Percentiles rank a stretch among this genome's conserved stretches.
Evolutionary conservation across 192 early-diverging fungal genomes (phyloP).

Genomic region (Rhizophagus clarus): DNA sequence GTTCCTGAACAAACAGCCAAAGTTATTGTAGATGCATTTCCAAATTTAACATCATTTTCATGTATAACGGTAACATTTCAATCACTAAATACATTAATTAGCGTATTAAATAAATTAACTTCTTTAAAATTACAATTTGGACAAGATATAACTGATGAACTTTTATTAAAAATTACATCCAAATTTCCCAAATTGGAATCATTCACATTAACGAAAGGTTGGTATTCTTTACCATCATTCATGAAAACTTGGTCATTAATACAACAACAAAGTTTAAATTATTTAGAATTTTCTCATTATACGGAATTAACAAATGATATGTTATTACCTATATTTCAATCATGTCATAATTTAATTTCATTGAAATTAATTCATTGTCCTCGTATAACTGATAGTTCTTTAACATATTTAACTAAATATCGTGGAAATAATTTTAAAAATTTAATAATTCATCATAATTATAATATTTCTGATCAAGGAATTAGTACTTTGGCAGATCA

Average conservation of each 20-base stretch:
- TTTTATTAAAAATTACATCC: neutral
- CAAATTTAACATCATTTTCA: neutral
- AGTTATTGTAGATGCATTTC: neutral
- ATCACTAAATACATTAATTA: neutral
- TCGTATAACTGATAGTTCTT: neutral
- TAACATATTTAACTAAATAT: neutral
- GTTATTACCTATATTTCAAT: constrained; percentile 2
- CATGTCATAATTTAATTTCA: neutral
- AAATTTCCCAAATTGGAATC: neutral
- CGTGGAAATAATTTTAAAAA: neutral
- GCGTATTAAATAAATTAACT: neutral
- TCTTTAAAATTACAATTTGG: neutral
- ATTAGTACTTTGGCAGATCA: neutral
- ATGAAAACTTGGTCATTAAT: neutral
- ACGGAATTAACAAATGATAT: neutral
- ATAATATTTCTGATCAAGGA: neutral
- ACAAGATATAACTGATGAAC: neutral
- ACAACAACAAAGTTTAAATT: neutral
- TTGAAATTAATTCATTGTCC: constrained; percentile 2
- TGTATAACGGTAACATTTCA: neutral
- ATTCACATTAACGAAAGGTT: neutral
- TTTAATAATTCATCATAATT: neutral
- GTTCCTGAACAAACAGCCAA: neutral
- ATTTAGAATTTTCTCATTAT: neutral
- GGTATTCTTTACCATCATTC: neutral